Evolutionary conservation across 805 yeast species (phyloP).

Genomic region (Priceomyces medius): DNA sequence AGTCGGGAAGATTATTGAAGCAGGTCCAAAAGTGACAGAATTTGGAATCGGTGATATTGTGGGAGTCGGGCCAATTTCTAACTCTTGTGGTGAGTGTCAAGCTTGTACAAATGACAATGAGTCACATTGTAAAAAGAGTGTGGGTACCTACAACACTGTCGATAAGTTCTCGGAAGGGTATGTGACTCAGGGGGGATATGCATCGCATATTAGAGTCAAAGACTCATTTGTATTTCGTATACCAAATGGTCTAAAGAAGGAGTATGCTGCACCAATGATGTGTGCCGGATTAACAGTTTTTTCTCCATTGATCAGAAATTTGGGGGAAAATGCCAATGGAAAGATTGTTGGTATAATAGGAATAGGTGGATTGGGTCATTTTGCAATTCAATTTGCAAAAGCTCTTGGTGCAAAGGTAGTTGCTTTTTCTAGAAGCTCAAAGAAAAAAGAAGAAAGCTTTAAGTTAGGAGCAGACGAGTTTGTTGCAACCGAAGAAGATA

Average conservation of each 20-base stretch:
- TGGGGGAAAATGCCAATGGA: conserved; percentile 20
- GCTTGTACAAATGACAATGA: conserved; percentile 45
- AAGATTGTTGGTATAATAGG: conserved; percentile 58
- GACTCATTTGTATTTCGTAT: conserved; percentile 47
- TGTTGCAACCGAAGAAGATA: conserved; percentile 52
- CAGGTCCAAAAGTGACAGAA: conserved; percentile 54
- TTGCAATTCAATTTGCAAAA: conserved; percentile 56
- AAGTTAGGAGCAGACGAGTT: conserved; percentile 33
- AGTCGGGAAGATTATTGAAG: conserved; percentile 57
- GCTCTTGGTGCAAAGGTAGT: conserved; percentile 66
- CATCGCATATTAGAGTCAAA: conserved; percentile 46
- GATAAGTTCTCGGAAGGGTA: conserved; percentile 34
- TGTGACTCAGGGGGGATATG: conserved; percentile 48
- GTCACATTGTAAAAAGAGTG: conserved; percentile 50
- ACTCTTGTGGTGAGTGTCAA: conserved; percentile 61
- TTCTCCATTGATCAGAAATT: conserved; percentile 49
- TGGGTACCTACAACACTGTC: conserved; percentile 49
- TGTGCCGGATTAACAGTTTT: conserved; percentile 59
- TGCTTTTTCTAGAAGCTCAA: conserved; percentile 36
- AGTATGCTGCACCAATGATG: conserved; percentile 50
- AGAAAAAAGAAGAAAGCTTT: conserved; percentile 29
- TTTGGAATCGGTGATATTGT: conserved; percentile 71
- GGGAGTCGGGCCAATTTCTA: conserved; percentile 73
- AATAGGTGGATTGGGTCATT: conserved; percentile 68
- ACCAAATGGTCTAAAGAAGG: conserved; percentile 44